Percentiles rank a stretch among this genome's conserved stretches.
phyloP scores from a whole-genome alignment of 176 grass and related monocot species.

The Phyllostachys edulis region DNA sequence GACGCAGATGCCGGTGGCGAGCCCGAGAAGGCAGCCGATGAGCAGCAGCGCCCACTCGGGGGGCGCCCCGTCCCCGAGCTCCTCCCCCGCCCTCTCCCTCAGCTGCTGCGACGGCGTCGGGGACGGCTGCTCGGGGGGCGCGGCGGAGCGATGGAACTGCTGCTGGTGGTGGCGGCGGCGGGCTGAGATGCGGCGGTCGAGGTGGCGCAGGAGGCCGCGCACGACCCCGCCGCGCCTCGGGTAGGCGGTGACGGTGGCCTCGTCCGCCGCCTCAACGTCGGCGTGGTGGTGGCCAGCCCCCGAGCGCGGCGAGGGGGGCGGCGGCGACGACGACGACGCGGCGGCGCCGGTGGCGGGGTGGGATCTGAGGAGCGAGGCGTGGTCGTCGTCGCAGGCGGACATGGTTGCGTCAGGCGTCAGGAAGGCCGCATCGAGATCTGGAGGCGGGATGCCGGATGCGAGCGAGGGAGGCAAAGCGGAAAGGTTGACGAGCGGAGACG shows the following conservation, averaged over 20 bases:
- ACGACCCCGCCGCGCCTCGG: slow-evolving; percentile 59
- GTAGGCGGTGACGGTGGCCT: slow-evolving; percentile 40
- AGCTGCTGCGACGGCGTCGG: slow-evolving; percentile 5
- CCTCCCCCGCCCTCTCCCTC: slow-evolving; percentile 45
- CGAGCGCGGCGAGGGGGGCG: slow-evolving; percentile 41
- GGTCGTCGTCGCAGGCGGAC: slow-evolving; percentile 39
- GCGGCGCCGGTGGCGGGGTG: background rate
- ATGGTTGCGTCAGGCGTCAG: slow-evolving; percentile 21
- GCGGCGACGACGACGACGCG: background rate
- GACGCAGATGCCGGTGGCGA: slow-evolving; percentile 93
- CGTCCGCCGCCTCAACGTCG: slow-evolving; percentile 33
- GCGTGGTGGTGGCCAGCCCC: background rate
- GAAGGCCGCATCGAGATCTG: slow-evolving; percentile 54
- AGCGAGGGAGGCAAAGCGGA: slow-evolving; percentile 26
- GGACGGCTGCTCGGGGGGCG: slow-evolving; percentile 9
- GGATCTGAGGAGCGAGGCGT: slow-evolving; percentile 41
- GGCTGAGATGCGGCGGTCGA: slow-evolving; percentile 60
- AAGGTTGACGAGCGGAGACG: slow-evolving; percentile 33
- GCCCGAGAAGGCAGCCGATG: slow-evolving; percentile 90
- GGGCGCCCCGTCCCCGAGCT: slow-evolving; percentile 75
- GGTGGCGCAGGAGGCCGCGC: slow-evolving; percentile 70
- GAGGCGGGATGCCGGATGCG: background rate
- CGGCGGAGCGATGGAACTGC: slow-evolving; percentile 38
- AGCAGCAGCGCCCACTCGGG: slow-evolving; percentile 97
- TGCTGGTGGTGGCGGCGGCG: slow-evolving; percentile 42